Conservation (phyloP, 176 grass and related monocot genomes). For the Avena sativa region DNA sequence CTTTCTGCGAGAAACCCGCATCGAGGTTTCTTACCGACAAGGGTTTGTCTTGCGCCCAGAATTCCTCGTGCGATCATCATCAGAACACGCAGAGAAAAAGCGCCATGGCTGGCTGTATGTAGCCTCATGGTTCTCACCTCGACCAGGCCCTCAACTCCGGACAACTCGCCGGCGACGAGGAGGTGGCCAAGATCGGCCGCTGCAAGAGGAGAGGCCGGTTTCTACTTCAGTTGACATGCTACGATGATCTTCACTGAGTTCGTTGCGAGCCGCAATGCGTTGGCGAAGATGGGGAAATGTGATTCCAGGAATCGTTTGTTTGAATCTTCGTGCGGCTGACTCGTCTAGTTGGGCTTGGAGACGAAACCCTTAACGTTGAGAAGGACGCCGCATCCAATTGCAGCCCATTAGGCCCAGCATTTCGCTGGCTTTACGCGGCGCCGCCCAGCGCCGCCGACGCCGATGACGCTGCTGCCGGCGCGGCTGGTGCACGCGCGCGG, state of each 20-base stretch:
- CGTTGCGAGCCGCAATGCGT: not conserved
- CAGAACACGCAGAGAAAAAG: not conserved
- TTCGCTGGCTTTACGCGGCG: not conserved
- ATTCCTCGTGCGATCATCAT: not conserved
- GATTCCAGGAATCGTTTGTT: constrained; percentile 36
- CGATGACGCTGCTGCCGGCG: constrained; percentile 33
- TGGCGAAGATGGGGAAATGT: not conserved
- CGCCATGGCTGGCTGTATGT: not conserved
- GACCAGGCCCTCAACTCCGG: not conserved
- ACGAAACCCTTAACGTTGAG: not conserved
- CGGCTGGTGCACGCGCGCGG: constrained; percentile 47
- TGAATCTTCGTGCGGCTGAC: not conserved
- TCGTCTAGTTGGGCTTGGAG: not conserved
- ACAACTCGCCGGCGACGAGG: constrained; percentile 3
- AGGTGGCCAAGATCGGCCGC: not conserved
- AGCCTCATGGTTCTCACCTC: constrained; percentile 2
- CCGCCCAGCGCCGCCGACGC: constrained; percentile 20
- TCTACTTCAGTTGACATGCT: not conserved
- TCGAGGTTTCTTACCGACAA: not conserved
- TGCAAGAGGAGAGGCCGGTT: not conserved
- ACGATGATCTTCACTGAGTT: not conserved
- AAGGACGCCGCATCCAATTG: not conserved
- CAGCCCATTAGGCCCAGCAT: not conserved
- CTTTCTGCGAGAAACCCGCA: not conserved
- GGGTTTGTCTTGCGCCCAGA: constrained; percentile 13